Base-by-base conservation (phyloP, 179 eudicot genomes). In the Nepenthes alata region DNA sequence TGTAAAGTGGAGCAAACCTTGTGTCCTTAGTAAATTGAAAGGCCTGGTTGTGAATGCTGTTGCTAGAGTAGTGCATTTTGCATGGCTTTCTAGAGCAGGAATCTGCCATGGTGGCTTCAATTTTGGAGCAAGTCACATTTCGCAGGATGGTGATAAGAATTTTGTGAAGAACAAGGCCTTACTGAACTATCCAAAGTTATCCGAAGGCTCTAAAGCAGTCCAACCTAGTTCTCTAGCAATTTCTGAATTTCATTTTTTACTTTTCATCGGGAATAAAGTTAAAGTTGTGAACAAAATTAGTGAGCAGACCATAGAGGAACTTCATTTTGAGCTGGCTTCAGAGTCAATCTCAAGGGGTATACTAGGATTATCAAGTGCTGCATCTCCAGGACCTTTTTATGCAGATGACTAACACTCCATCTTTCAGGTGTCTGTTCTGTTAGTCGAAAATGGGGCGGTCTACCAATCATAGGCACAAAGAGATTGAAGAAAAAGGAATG, bases 101-200 rank as follows among this genome's bases (percentile, higher is more conserved):
- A 89, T 93, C 69, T 93, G 89, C 75, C 87, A 93, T 53, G 95
- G 98, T 25, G 25, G 25, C 25, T 25, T 25, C 25, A 25, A 25
- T 25, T 25, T 25, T 25, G 25, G 25, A 25, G 95, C 90, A 60
- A 85, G 79, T 52, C 93, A 80, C 62, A 89, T 95, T 76, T 93
- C 89, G 65, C 81, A 84, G 66, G 80, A 72, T 75, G 98, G 96
- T 59, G 95, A 86, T 77, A 89, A 83, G 71, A 93, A 86, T 77
- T 93, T 93, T 80, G 96, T 93, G 68, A 96, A 93, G 83, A 93
- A 89, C 78, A 93, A 93, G 79, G 98, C 95, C 47, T 86, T 93
- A 63, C 74, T 93, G 75, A 83, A 73, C 74, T 93, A 89, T 54
- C 80, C 93, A 16, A 93, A 93, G 79, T 76, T 89, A 66, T 65